These are phyloP conservation scores for Chrysosporium keratinophilum DNA, from an alignment of 2,329 filamentous ascomycete species.

Conservation along the genomic window DNA sequence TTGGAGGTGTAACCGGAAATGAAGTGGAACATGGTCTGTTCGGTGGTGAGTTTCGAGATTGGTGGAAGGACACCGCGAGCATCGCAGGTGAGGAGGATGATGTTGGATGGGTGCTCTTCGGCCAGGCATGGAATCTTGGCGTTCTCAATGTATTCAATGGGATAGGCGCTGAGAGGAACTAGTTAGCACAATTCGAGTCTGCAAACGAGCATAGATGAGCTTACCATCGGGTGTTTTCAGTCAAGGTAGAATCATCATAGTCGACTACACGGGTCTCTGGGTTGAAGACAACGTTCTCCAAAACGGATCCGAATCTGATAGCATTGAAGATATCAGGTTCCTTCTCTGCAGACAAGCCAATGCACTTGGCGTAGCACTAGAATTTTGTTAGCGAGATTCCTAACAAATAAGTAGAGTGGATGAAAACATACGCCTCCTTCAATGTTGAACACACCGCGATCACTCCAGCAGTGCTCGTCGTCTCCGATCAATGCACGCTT, in stretches of 20 bases:
- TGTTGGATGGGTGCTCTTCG: slow-evolving; percentile 82
- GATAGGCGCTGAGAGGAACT: slow-evolving; percentile 57
- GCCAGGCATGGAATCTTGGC: slow-evolving; percentile 96
- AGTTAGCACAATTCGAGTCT: slow-evolving; percentile 18
- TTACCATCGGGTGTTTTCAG: slow-evolving; percentile 87
- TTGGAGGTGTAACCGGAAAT: slow-evolving; percentile 99
- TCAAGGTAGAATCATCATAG: slow-evolving; percentile 90
- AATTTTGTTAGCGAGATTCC: slow-evolving; percentile 11
- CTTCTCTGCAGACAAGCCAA: slow-evolving; percentile 95
- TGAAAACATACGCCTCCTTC: slow-evolving; percentile 60
- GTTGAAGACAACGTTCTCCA: slow-evolving; percentile 98
- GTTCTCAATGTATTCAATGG: slow-evolving; percentile 97
- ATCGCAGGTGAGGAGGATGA: slow-evolving; percentile 95
- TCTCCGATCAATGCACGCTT: slow-evolving; percentile 95
- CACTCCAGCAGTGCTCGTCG: slow-evolving; percentile 99
- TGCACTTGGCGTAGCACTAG: slow-evolving; percentile 92
- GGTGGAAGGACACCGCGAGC: slow-evolving; percentile 93
- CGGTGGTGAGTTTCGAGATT: slow-evolving; percentile 88
- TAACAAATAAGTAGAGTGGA: not conserved
- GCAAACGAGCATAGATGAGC: slow-evolving; percentile 12
- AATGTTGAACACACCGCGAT: slow-evolving; percentile 96
- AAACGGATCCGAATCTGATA: slow-evolving; percentile 91
- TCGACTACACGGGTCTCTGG: slow-evolving; percentile 79
- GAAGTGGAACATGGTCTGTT: slow-evolving; percentile 99
- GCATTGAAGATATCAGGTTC: slow-evolving; percentile 96